phyloP scores from a whole-genome alignment of 163 green algal genomes.

The Chloroidium sp. region DNA sequence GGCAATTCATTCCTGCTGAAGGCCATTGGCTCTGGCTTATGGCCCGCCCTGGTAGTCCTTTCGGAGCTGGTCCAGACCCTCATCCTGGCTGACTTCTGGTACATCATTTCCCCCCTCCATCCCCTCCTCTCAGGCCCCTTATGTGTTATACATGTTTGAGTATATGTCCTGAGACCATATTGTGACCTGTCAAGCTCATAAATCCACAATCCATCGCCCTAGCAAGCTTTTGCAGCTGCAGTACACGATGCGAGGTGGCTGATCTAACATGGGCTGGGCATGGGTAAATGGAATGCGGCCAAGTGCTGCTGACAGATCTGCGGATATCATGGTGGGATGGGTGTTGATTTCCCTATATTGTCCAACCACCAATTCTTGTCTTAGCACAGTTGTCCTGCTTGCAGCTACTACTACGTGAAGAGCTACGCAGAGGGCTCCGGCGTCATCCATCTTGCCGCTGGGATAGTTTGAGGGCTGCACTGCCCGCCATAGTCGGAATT shows the following conservation, averaged over 20 bases:
- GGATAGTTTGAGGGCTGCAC: constrained; percentile 65
- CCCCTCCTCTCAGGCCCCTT: neutral
- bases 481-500: too few species aligned
- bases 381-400: neutral
- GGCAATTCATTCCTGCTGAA: constrained; percentile 78
- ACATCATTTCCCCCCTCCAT: neutral
- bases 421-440: constrained; percentile 80
- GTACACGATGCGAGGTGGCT: too few species aligned
- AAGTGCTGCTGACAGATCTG: too few species aligned
- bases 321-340: too few species aligned
- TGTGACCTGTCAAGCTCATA: neutral
- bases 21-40: constrained; percentile 81
- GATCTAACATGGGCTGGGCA: too few species aligned
- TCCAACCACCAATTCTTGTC: too few species aligned
- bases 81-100: constrained; percentile 98
- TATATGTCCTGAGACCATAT: neutral
- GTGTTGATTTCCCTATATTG: too few species aligned
- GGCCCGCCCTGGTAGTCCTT: constrained; percentile 93
- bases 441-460: constrained; percentile 80
- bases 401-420: constrained; percentile 96
- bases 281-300: too few species aligned
- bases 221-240: too few species aligned
- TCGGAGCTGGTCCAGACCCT: constrained; percentile 97
- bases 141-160: neutral
- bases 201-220: too few species aligned